A percentile compares a stretch with the other conserved stretches of the same genome.
These are phyloP conservation scores for Xerocomus spinulosus DNA, from an alignment of 768 basidiomycete species.

Conservation along the genomic window DNA sequence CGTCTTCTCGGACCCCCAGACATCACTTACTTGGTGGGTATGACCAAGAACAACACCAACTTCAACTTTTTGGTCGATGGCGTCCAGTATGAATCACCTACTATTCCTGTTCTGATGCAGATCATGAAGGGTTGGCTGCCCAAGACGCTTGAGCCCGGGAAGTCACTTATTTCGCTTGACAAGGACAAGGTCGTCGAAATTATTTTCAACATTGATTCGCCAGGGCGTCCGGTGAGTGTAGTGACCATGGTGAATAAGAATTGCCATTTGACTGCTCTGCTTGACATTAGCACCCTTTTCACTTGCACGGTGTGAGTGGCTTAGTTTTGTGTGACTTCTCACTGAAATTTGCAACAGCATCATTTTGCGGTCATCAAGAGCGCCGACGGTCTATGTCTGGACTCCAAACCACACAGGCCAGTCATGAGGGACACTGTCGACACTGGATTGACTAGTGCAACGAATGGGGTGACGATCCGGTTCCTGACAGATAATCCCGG, in stretches of 20 bases:
- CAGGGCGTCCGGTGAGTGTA: constrained; percentile 11
- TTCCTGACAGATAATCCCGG: constrained; percentile 53
- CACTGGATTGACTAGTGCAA: constrained; percentile 7
- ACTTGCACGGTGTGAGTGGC: constrained; percentile 21
- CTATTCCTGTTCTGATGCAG: constrained; percentile 14
- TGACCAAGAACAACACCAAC: constrained; percentile 9
- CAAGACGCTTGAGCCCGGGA: not conserved
- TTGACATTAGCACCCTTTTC: not conserved
- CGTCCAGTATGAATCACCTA: constrained; percentile 12
- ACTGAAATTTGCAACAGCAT: constrained; percentile 28
- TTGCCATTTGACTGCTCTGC: not conserved
- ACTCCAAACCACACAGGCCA: constrained; percentile 37
- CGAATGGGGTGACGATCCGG: constrained; percentile 32
- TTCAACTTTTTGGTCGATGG: constrained; percentile 15
- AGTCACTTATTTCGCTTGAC: constrained; percentile 3
- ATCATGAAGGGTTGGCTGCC: constrained; percentile 16
- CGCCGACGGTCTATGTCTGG: constrained; percentile 32
- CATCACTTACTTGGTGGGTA: constrained; percentile 12
- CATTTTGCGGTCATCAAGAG: constrained; percentile 43
- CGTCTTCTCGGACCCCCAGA: constrained; percentile 5
- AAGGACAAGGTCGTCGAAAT: constrained; percentile 13
- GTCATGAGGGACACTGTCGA: constrained; percentile 48
- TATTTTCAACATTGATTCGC: constrained; percentile 12
- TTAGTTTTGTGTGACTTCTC: not conserved
- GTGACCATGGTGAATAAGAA: constrained; percentile 36